A percentile compares a stretch with the other conserved stretches of the same genome.
Conservation (phyloP, 768 basidiomycete genomes). For the Cystofilobasidium ferigula region DNA sequence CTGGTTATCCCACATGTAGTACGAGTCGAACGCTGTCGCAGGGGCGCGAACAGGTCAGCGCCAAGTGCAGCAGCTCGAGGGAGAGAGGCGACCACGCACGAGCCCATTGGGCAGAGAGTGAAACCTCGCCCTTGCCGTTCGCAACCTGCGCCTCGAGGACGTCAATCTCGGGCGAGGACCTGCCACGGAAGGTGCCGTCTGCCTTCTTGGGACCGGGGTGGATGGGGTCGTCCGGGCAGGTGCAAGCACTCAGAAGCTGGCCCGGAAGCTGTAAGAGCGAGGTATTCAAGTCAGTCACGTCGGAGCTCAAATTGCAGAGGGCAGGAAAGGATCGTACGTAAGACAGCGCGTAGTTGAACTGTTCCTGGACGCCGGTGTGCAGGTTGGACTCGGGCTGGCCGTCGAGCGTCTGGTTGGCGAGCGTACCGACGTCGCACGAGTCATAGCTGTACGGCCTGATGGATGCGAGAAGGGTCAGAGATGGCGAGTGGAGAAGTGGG, state of each 20-base stretch:
- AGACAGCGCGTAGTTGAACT: constrained; percentile 3
- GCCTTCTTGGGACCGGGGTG: constrained; percentile 34
- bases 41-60: background rate
- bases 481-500: background rate
- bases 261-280: too few species aligned
- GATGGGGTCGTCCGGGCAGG: constrained; percentile 49
- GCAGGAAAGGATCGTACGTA: constrained; percentile 3
- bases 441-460: constrained; percentile 19
- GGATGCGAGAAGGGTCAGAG: background rate
- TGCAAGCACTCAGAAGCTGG: constrained; percentile 54
- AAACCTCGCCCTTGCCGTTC: constrained; percentile 18
- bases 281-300: too few species aligned
- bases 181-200: constrained; percentile 41
- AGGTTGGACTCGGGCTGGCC: constrained; percentile 5
- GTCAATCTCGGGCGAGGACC: constrained; percentile 85
- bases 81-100: background rate
- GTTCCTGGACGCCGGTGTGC: background rate
- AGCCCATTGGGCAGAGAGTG: constrained; percentile 11
- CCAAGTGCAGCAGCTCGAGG: background rate
- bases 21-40: background rate
- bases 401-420: constrained; percentile 14
- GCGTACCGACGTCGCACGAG: constrained; percentile 22
- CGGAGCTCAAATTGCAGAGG: background rate
- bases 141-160: constrained; percentile 63
- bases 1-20: constrained; percentile 9